Base-by-base conservation (phyloP, 1,139 yeast genomes). In the Suhomyces coccinellae region DNA sequence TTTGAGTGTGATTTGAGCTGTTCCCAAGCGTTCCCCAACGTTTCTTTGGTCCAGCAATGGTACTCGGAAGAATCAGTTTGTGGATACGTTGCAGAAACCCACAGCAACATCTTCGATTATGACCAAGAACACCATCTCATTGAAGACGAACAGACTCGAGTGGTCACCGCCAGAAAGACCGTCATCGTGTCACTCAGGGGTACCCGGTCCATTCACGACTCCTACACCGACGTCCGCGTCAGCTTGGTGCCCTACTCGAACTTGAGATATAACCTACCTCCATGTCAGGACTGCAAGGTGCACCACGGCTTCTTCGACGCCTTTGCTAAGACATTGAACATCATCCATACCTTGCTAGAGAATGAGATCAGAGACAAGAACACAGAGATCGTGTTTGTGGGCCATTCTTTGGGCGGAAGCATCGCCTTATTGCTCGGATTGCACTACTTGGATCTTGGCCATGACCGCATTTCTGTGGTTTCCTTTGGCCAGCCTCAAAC, bases 341-440 rank as follows among this genome's bases (percentile, higher is more conserved):
- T 57, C 6, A 63, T 76, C 5, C 62, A 66, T 27, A 47, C 47
- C 2, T 44, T 55, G 3, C 42, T 75, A 13, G 60, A 58, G 10
- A 33, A 50, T 6, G 71, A 67, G 43, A 52, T 69, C 14, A 42
- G 43, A 24, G 49, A 46, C 12, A 64, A 65, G 6, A 58, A 65
- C 37, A 69, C 69, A 44, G 70, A 71, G 47, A 49, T 78, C 2
- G 40, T 64, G 1, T 60, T 78, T 6, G 54, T 76, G 52, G 83
- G 83, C 1, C 83, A 78, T 52, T 77, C 82, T 0, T 52, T 77
- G 50, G 83, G 83, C 1, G 83, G 82, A 7, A 70, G 80, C 2
- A 64, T 77, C 9, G 74, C 76, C 0, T 52, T 73, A 3, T 54
- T 78, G 1, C 52, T 76, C 12, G 70, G 73, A 0, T 55, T 76